These are phyloP conservation scores for Ambrosia hybrid DNA, from an alignment of 140 eudicot species.

Conservation along the genomic window DNA sequence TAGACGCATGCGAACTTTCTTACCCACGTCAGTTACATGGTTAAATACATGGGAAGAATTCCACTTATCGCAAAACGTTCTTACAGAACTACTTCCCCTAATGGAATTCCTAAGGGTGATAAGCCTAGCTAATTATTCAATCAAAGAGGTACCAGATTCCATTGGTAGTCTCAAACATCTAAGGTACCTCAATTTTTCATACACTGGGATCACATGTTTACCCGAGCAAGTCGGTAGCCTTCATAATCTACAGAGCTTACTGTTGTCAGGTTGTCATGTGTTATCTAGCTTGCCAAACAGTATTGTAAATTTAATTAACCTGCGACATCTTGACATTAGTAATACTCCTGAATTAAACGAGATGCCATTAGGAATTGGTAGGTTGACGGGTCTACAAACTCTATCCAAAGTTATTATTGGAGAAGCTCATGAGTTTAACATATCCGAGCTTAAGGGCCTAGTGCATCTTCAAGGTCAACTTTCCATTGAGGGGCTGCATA, in stretches of 20 bases:
- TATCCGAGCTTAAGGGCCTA: slow-evolving; percentile 32
- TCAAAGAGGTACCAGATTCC: no score
- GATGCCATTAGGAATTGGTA: slow-evolving; percentile 26
- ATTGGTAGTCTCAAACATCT: slow-evolving; percentile 21
- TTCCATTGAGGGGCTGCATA: slow-evolving; percentile 24
- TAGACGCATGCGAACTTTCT: no score
- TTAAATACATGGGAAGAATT: no score
- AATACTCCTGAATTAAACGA: not conserved
- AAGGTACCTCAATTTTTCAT: slow-evolving; percentile 33
- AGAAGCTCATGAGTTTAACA: slow-evolving; percentile 8
- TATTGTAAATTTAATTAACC: slow-evolving; percentile 6
- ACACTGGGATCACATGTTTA: slow-evolving; percentile 17
- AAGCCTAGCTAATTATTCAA: slow-evolving; percentile 18
- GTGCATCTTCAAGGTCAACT: slow-evolving; percentile 27
- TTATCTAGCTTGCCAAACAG: slow-evolving; percentile 34
- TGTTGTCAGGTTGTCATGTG: not conserved
- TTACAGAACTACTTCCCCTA: slow-evolving; percentile 26
- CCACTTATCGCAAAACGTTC: not conserved
- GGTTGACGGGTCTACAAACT: slow-evolving; percentile 31
- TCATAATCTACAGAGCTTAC: slow-evolving; percentile 33
- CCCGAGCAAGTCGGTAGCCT: slow-evolving; percentile 8
- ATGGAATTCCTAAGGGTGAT: slow-evolving; percentile 35
- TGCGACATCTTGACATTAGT: slow-evolving; percentile 36
- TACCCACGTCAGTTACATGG: no score
- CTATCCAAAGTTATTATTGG: slow-evolving; percentile 24